Evolutionary conservation across 441 rosid species (phyloP), one percentile per base, ranked within the genome.

Genomic region (Bocquillonia castaneifolia): DNA sequence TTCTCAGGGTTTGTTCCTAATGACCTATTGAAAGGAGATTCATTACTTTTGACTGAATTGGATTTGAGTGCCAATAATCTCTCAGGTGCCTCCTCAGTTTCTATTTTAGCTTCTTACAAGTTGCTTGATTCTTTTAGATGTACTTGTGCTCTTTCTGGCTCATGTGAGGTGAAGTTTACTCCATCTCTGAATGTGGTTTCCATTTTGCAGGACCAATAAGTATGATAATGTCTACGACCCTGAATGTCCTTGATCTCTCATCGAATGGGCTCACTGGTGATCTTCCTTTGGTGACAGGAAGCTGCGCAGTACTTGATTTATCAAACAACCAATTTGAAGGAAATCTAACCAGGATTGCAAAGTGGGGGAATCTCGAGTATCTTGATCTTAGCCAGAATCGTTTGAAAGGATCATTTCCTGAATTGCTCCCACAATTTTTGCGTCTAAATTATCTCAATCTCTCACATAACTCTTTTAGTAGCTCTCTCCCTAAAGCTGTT

Each of bases 21-120:
- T 77, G 87, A 85, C 73, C 76, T 94, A 59, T 68, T 91, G 63
- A 91, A 91, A 83, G 96, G 99, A 59, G 99, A 94, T 85, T 86
- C 99, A 34, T 74, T 83, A 68, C 87, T 87, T 67, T 72, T 94
- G 64, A 82, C 84, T 28, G 92, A 87, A 69, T 73, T 94, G 52
- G 99, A 91, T 80, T 83, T 94, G 79, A 94, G 99, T 72, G 84
- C 81, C 79, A 94, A 94, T 82, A 94, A 88, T 83, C 97, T 94
- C 78, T 84, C 97, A 85, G 97, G 99, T 90, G 74, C 42, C 56
- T 44, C 67, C 66, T 67, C 22, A 13, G 36, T 73, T 65, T 58
- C 23, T 75, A 29, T 34, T 62, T 64, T 68, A 60, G 36, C 54
- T 63, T 68, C 31, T 52, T 48, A 5, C 22, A 9, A 23, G 50